A percentile compares a stretch with the other conserved stretches of the same genome.
Evolutionary conservation across 2,329 filamentous ascomycete species (phyloP).

Genomic region (Nemania abortiva): DNA sequence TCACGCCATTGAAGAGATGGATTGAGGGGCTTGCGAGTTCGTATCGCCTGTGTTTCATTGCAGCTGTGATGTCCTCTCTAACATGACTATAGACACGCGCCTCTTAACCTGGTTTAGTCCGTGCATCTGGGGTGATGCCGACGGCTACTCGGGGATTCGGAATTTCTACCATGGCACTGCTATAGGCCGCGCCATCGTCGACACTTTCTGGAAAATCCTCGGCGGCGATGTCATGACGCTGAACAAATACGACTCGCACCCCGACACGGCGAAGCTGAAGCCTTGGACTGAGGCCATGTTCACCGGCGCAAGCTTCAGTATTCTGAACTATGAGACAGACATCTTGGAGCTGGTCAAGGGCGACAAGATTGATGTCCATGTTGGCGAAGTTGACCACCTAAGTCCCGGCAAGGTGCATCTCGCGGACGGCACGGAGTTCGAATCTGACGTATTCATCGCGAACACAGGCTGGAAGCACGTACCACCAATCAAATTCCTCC

Average conservation of each 20-base stretch:
- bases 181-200: conserved; percentile 68
- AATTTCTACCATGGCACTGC: conserved; percentile 68
- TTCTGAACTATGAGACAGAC: conserved; percentile 69
- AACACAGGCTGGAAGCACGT: conserved; percentile 68
- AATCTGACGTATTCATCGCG: conserved; percentile 65
- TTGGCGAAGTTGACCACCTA: conserved; percentile 67
- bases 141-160: conserved; percentile 68
- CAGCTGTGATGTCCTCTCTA: background rate
- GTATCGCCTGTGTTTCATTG: conserved; percentile 36
- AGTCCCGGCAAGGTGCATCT: conserved; percentile 59
- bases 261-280: conserved; percentile 65
- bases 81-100: conserved; percentile 62
- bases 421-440: conserved; percentile 56
- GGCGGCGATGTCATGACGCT: conserved; percentile 65
- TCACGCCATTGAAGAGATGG: conserved; percentile 63
- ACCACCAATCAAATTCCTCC: conserved; percentile 59
- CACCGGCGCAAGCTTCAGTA: conserved; percentile 67
- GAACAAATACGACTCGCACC: conserved; percentile 67
- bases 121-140: conserved; percentile 76
- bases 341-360: conserved; percentile 68
- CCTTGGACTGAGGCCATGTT: conserved; percentile 65
- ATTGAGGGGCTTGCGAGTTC: conserved; percentile 62
- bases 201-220: conserved; percentile 69
- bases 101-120: conserved; percentile 80
- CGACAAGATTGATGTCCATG: conserved; percentile 65